These are phyloP conservation scores for Coleophoma eucalyptorum DNA, from an alignment of 2,329 filamentous ascomycete species.

Conservation along the genomic window DNA sequence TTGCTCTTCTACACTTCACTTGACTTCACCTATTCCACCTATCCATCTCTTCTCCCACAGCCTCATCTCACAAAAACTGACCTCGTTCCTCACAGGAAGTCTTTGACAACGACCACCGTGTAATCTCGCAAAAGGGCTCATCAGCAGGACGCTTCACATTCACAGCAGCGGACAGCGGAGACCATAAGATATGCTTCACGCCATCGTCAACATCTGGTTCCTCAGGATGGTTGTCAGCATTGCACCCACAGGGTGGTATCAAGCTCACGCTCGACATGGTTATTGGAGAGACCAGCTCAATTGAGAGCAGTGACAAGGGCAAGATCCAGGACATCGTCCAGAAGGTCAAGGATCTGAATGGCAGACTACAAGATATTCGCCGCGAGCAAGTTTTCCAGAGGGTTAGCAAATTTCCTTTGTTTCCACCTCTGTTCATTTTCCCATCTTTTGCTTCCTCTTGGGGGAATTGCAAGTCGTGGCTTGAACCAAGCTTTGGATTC, in stretches of 20 bases:
- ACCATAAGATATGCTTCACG: slow-evolving; percentile 94
- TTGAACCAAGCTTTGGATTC: too few species aligned
- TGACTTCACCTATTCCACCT: background rate
- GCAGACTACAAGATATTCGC: slow-evolving; percentile 80
- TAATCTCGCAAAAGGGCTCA: slow-evolving; percentile 80
- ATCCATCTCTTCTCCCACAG: background rate
- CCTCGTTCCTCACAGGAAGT: slow-evolving; percentile 58
- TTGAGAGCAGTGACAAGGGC: slow-evolving; percentile 88
- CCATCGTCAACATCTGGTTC: slow-evolving; percentile 70
- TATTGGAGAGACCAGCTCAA: slow-evolving; percentile 90
- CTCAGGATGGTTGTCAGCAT: slow-evolving; percentile 67
- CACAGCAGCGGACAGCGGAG: slow-evolving; percentile 87
- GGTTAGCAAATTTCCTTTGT: slow-evolving; percentile 46
- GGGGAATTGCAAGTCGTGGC: background rate
- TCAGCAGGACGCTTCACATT: slow-evolving; percentile 87
- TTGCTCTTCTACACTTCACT: background rate
- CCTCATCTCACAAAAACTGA: slow-evolving; percentile 7
- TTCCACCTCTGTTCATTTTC: background rate
- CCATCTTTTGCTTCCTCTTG: background rate
- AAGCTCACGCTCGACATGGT: slow-evolving; percentile 84
- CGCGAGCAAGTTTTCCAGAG: slow-evolving; percentile 96
- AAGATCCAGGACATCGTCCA: slow-evolving; percentile 88
- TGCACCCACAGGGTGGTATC: slow-evolving; percentile 68
- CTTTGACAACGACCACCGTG: slow-evolving; percentile 97
- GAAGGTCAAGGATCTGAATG: slow-evolving; percentile 86